phyloP scores from a whole-genome alignment of 129 eudicot species.

The Saposhnikovia divaricata region DNA sequence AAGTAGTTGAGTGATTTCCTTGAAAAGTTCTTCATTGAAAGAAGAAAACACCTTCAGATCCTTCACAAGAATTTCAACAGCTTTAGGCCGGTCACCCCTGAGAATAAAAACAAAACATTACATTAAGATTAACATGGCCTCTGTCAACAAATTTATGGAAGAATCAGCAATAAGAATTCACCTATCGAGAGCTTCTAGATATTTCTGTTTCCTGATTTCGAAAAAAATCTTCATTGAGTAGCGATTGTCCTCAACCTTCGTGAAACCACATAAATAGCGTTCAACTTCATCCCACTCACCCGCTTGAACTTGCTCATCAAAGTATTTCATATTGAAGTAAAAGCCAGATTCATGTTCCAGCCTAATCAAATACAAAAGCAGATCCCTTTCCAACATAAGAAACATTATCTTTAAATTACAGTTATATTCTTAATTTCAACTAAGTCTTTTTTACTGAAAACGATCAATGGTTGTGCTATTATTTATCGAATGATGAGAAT shows the following conservation, averaged over 20 bases:
- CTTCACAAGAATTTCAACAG: conserved; percentile 80
- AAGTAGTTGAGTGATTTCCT: conserved; percentile 83
- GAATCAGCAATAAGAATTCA: conserved; percentile 21
- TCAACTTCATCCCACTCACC: conserved; percentile 97
- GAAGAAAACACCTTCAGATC: conserved; percentile 80
- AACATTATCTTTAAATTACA: background rate
- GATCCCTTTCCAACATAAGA: background rate
- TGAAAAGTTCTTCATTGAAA: conserved; percentile 89
- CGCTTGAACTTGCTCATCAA: conserved; percentile 79
- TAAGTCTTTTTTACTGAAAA: background rate
- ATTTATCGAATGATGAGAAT: background rate
- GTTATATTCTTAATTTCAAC: background rate
- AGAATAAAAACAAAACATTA: conserved; percentile 14
- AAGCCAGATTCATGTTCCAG: conserved; percentile 89
- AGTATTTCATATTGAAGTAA: conserved; percentile 76
- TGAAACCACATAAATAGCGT: conserved; percentile 67
- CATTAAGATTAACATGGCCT: background rate
- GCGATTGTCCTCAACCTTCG: conserved; percentile 85
- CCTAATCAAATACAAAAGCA: conserved; percentile 27
- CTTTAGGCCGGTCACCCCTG: conserved; percentile 88
- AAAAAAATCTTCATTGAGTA: conserved; percentile 84
- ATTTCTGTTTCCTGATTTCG: conserved; percentile 79
- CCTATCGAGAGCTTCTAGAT: conserved; percentile 83
- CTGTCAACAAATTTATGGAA: conserved; percentile 4
- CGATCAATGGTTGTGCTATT: background rate